Base-by-base conservation (phyloP, 345 rosid genomes). In the Eutrema heterophyllum region DNA sequence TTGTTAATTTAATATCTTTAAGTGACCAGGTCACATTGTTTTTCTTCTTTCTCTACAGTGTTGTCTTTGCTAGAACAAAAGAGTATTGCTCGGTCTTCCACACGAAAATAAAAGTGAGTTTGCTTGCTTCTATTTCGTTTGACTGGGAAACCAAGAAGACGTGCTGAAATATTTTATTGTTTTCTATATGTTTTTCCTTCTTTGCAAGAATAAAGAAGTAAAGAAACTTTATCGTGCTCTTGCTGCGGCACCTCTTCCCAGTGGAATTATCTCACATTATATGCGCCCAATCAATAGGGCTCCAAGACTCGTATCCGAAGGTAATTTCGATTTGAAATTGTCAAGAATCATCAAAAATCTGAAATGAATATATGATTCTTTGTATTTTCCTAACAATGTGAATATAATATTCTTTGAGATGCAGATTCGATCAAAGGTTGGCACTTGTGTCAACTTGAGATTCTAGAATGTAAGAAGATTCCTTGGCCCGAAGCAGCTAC, bases 151-250 rank as follows among this genome's bases (percentile, higher is more conserved):
- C 8, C 63, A 41, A 41, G 24, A 59, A 45, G 57, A 9, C n/a
- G 5, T 59, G 46, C 18, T 67, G 61, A 40, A 39, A 6, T 1
- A 2, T 43, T 9, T 73, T 6, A 48, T 52, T 26, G 9, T 44
- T 40, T 49, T 59, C 9, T 13, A 7, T 35, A 5, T 38, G 4
- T 36, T 52, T 41, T 16, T 66, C 32, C 30, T 57, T 61, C 9
- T 48, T 33, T 46, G 52, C 21, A 73, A 91, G 98, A 89, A 89
- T 54, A 89, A 86, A 82, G 80, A 68, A 77, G 97, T 93, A 66
- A 89, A 84, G 91, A 93, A 93, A 75, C 91, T 89, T 46, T 93
- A 93, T 83, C 85, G 82, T 58, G 98, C 94, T 75, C 96, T 93
- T 71, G 83, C 92, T 75, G 88, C 85, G 64, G 86, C 93, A 46